These are phyloP conservation scores for Starmerella apis DNA, from an alignment of 805 yeast species.

Conservation along the genomic window DNA sequence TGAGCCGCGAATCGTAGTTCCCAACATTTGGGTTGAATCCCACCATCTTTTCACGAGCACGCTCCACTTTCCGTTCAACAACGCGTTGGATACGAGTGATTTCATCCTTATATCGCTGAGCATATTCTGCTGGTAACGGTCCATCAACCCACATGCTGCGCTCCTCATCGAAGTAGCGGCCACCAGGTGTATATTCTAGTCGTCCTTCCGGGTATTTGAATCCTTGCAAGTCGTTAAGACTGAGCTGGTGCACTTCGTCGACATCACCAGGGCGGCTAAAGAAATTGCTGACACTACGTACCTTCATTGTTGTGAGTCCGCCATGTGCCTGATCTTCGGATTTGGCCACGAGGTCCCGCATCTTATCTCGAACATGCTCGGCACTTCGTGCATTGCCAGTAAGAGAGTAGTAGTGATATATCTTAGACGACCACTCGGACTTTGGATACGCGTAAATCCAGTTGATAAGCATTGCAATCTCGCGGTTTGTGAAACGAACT, in stretches of 20 bases:
- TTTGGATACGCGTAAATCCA: constrained; percentile 20
- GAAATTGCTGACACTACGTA: constrained; percentile 9
- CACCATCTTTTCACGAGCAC: constrained; percentile 10
- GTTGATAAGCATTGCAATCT: constrained; percentile 22
- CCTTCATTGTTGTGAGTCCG: constrained; percentile 16
- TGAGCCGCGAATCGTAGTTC: neutral
- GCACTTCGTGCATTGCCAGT: constrained; percentile 16
- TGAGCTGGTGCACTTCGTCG: constrained; percentile 11
- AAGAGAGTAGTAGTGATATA: constrained; percentile 15
- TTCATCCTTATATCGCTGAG: constrained; percentile 18
- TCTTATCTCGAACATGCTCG: constrained; percentile 23
- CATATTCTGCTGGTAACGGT: constrained; percentile 13
- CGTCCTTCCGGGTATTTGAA: constrained; percentile 19
- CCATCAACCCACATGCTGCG: constrained; percentile 20
- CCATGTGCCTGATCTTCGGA: constrained; percentile 14
- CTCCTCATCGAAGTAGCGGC: constrained; percentile 22
- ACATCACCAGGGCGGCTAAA: constrained; percentile 11
- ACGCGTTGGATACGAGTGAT: constrained; percentile 15
- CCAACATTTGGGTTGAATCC: neutral
- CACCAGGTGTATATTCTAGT: constrained; percentile 15
- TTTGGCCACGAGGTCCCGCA: constrained; percentile 19
- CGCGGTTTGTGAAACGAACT: constrained; percentile 23
- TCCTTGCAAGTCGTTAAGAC: constrained; percentile 15
- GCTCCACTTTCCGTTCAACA: constrained; percentile 13
- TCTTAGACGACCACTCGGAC: constrained; percentile 16